Evolutionary conservation across 352 stramenopile genomes (phyloP), one percentile per base, ranked within the genome.

Genomic region (Phytophthora quininea): DNA sequence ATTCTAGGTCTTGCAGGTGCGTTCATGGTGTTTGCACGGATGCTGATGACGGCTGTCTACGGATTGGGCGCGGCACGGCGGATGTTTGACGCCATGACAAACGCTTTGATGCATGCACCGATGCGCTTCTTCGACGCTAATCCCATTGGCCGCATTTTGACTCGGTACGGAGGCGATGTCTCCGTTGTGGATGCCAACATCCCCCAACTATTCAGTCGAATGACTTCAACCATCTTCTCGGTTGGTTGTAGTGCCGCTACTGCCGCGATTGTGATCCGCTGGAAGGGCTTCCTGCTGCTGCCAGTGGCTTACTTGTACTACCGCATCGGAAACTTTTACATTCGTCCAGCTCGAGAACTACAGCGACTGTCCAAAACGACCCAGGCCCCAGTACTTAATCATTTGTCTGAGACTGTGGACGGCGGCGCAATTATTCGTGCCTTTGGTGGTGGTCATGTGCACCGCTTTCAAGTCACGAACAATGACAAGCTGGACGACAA

Each of bases 101-200:
- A 82, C 10, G 88, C 86, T 46, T 82, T 98, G 8, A 77, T 98
- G 29, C 67, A 85, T 35, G 95, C 95, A n/a, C 92, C 94, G 4
- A 88, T 98, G 62, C 64, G 82, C 6, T 98, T 98, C 68, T 98
- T 98, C 74, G 93, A 98, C 69, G 90, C 88, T 2, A 98, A 97
- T 52, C 94, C 93, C 4, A 78, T 94, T 2, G 92, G 91, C 1
- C 79, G 91, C 7, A 97, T 98, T 54, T 45, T 98, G 2, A 97
- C 96, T 30, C 79, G 95, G 3, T 98, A 98, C 76, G 79, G 79
- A 3, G 86, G 86, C 5, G 94, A 98, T 66, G 95, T 98, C 55
- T 91, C 96, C 33, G 90, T 89, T 9, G 78, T 98, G 31, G 93
- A 98, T 73, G 74, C 97, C 3, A 84, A 91, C 38, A 73, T 93